Conservation (phyloP, 139 green algal species). For the Desmodesmus armatus region DNA sequence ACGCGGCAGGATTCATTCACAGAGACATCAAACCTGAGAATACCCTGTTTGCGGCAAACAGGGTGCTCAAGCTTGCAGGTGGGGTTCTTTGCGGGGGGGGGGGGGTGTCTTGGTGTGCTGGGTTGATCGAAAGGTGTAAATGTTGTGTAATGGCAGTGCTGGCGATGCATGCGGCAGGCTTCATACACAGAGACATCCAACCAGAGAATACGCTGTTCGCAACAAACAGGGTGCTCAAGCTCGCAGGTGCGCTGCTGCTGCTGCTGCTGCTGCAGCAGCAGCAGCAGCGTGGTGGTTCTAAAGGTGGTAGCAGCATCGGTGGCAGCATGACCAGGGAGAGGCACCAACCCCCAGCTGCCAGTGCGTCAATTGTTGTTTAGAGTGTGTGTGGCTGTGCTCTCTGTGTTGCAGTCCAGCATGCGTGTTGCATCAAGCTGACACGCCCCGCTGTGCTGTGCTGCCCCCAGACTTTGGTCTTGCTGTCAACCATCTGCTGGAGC, state of each 20-base stretch:
- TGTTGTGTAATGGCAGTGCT: slow-evolving; percentile 64
- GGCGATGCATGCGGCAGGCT: slow-evolving; percentile 62
- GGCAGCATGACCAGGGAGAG: no score
- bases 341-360: no score
- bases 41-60: slow-evolving; percentile 73
- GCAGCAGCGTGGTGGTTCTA: no score
- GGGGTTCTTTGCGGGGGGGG: not conserved
- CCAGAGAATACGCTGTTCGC: slow-evolving; percentile 88
- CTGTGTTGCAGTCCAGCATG: no score
- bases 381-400: no score
- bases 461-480: slow-evolving; percentile 74
- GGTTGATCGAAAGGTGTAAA: no score
- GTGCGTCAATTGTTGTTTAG: no score
- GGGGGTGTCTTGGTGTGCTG: not conserved
- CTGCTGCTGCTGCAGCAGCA: no score
- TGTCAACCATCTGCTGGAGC: slow-evolving; percentile 61
- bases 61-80: slow-evolving; percentile 62
- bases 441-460: no score
- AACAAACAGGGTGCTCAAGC: slow-evolving; percentile 52
- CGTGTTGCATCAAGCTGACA: no score
- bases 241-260: slow-evolving; percentile 50
- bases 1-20: slow-evolving; percentile 68
- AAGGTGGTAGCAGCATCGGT: no score
- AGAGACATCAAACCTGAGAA: slow-evolving; percentile 87
- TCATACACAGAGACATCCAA: slow-evolving; percentile 83